Evolutionary conservation across 345 rosid genomes (phyloP), one percentile per base, ranked within the genome.

Genomic region (Hypericum androsaemum): DNA sequence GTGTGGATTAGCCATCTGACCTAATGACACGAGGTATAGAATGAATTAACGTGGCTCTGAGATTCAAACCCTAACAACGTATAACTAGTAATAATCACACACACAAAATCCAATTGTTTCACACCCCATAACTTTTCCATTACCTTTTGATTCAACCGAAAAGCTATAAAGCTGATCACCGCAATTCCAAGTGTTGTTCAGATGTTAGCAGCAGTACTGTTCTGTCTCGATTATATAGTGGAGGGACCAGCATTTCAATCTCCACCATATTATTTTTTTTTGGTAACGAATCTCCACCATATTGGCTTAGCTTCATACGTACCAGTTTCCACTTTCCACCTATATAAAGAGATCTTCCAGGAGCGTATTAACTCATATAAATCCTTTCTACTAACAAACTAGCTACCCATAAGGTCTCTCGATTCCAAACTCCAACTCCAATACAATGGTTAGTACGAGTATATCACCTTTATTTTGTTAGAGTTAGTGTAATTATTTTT

Each of bases 311-410:
- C 32, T 22, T 22, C 32, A 22, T 22, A 22, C 32, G 32, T 22
- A 22, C 32, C 32, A 1, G 32, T 22, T 22, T 22, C 32, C n/a
- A 37, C 39, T 54, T 40, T 47, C 43, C 45, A 67, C 63, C 77
- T 72, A 74, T 80, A 69, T 67, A 80, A 70, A 56, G 59, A 48
- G 54, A 50, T 13, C 68, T 56, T 43, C 57, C 47, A 39, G 49
- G 6, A 17, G 57, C 32, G 32, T 22, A 22, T 22, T 22, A 22
- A 22, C 32, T 22, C 32, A 22, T 22, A 22, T 22, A 22, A 22
- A 22, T 22, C 32, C 32, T 22, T 22, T 22, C 32, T 22, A 22
- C 32, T 22, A 22, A 22, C 32, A 1, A 22, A 22, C 32, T 22
- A 22, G 32, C 32, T 22, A 22, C 32, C 32, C 32, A 22, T 4